Percentiles rank a stretch among this genome's conserved stretches.
Evolutionary conservation across 2,329 filamentous ascomycete species (phyloP).

Genomic region (Paraphaeosphaeria minitans): DNA sequence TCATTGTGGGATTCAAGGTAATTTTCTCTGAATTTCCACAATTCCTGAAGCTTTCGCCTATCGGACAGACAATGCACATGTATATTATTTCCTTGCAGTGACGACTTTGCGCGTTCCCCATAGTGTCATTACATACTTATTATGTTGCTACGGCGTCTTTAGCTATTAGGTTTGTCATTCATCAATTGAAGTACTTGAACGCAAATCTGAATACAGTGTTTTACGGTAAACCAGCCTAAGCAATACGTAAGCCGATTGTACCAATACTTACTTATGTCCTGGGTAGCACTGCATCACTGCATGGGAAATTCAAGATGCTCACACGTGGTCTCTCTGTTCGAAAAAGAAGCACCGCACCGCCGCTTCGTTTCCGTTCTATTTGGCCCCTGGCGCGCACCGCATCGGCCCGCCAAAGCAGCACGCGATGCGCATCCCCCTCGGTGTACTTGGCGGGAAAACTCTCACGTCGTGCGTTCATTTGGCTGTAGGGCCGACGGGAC

Average conservation of each 20-base stretch:
- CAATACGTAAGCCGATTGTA: no score
- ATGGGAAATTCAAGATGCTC: no score
- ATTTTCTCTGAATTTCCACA: background rate
- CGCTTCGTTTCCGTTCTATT: background rate
- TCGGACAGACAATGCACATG: background rate
- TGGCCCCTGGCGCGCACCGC: background rate
- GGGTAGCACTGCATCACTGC: no score
- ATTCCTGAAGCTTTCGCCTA: background rate
- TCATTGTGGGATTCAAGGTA: background rate
- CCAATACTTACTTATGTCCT: no score
- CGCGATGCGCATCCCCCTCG: background rate
- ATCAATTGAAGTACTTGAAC: no score
- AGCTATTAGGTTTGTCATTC: background rate
- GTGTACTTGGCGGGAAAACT: slow-evolving; percentile 31
- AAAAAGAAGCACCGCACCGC: background rate
- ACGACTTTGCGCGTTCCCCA: background rate
- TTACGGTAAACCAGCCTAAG: no score
- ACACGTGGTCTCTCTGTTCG: no score
- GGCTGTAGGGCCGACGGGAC: slow-evolving; percentile 34
- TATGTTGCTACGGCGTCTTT: background rate
- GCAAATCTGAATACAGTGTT: no score
- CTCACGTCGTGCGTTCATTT: slow-evolving; percentile 28
- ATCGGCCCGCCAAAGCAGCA: slow-evolving; percentile 5
- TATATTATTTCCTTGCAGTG: slow-evolving; percentile 1
- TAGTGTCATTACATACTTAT: background rate